Conservation (phyloP, 2,329 filamentous ascomycete genomes). For the Trichoderma koningii region DNA sequence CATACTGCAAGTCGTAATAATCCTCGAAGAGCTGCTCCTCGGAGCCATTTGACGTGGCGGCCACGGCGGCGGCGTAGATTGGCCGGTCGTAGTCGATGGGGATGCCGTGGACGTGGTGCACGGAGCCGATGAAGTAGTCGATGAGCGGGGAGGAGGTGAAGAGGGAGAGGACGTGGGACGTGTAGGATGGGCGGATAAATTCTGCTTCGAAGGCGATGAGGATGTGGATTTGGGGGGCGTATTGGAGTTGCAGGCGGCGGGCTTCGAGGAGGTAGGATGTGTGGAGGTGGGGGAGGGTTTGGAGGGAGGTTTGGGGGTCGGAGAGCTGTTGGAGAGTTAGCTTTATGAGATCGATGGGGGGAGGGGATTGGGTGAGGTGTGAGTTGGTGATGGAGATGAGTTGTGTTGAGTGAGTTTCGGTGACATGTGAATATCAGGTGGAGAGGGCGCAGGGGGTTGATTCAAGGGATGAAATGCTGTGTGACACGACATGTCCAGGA, state of each 20-base stretch:
- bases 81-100: constrained; percentile 84
- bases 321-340: constrained; percentile 35
- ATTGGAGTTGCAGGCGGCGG: constrained; percentile 67
- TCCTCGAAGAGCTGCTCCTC: constrained; percentile 76
- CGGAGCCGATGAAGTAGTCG: constrained; percentile 89
- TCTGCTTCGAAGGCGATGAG: constrained; percentile 91
- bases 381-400: background rate
- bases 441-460: constrained; percentile 3
- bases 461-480: constrained; percentile 30
- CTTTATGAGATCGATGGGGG: background rate
- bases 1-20: constrained; percentile 86
- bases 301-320: constrained; percentile 51
- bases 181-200: constrained; percentile 75
- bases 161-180: constrained; percentile 61
- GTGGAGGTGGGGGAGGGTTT: constrained; percentile 58
- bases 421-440: constrained; percentile 7
- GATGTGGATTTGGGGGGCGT: constrained; percentile 71
- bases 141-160: constrained; percentile 65
- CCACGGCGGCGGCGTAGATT: constrained; percentile 59
- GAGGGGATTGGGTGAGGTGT: background rate
- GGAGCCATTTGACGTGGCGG: constrained; percentile 43
- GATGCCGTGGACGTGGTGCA: constrained; percentile 84
- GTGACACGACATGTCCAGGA: background rate
- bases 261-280: constrained; percentile 77
- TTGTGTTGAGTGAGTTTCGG: background rate